phyloP scores from a whole-genome alignment of 23 red algal species.

The Cyanidium caldarium region DNA sequence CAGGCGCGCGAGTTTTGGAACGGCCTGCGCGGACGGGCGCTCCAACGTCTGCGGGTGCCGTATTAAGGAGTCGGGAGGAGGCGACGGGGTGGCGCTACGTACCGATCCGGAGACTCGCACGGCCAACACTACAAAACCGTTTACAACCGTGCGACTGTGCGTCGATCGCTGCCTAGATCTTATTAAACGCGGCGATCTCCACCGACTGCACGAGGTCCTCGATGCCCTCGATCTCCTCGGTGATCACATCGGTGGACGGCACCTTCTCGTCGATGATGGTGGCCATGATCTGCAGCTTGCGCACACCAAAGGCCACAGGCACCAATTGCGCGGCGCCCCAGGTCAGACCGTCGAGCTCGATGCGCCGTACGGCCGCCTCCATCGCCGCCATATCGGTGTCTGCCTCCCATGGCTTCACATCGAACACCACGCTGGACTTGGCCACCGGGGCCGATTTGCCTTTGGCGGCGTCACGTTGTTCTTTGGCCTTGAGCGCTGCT shows the following conservation, averaged over 20 bases:
- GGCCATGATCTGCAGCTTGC: conserved; percentile 34
- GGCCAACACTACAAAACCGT: too few relatives aligned
- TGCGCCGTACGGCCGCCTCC: conserved; percentile 18
- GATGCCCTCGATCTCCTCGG: conserved; percentile 23
- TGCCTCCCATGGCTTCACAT: conserved; percentile 41
- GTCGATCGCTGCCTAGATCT: conserved; percentile 19
- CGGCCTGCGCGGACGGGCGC: conserved; percentile 37
- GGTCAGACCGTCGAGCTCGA: conserved; percentile 31
- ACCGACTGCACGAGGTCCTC: conserved; percentile 31
- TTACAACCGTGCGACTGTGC: too few relatives aligned
- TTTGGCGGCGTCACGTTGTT: conserved; percentile 18
- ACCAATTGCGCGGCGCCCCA: conserved; percentile 32
- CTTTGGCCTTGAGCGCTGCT: conserved; percentile 28
- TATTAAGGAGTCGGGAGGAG: too few relatives aligned
- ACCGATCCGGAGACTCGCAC: too few relatives aligned
- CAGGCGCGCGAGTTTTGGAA: conserved; percentile 61
- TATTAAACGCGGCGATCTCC: conserved; percentile 43
- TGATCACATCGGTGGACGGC: conserved; percentile 34
- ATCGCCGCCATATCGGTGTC: conserved; percentile 33
- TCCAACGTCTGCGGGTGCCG: conserved; percentile 52
- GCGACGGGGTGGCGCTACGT: too few relatives aligned
- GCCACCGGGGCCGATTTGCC: conserved; percentile 18
- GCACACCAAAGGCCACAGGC: conserved; percentile 24
- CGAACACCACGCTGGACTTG: conserved; percentile 35
- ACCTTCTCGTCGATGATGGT: conserved; percentile 40